phyloP scores from a whole-genome alignment of 345 rosid species.

The Gossypium arboreum region DNA sequence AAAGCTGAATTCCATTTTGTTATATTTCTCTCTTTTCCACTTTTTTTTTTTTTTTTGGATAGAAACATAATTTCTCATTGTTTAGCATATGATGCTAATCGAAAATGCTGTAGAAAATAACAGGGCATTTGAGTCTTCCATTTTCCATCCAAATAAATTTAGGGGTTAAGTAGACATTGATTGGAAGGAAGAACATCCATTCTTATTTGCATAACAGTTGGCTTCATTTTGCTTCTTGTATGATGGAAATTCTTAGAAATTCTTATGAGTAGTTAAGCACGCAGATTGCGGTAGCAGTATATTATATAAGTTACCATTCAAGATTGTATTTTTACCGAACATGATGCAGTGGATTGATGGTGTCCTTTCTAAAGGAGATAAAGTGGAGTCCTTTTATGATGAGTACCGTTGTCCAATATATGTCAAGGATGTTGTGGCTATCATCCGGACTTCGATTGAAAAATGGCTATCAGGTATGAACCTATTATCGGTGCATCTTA shows the following conservation, averaged over 20 bases:
- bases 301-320: neutral
- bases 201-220: neutral
- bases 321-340: neutral
- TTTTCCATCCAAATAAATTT: neutral
- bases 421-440: conserved; percentile 64
- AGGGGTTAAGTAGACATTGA: neutral
- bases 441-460: conserved; percentile 39
- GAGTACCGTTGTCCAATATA: conserved; percentile 90
- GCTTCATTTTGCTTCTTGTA: neutral
- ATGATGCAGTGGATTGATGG: conserved; percentile 77
- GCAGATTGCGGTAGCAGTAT: neutral
- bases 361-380: conserved; percentile 62
- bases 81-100: neutral
- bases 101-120: neutral
- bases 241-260: neutral
- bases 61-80: neutral
- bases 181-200: neutral
- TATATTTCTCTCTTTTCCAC: neutral
- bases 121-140: neutral
- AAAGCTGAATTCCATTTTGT: neutral
- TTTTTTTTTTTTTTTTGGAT: neutral
- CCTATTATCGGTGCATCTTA: neutral
- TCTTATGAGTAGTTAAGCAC: neutral
- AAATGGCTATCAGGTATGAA: conserved; percentile 61
- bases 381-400: conserved; percentile 65